Evolutionary conservation across 352 stramenopile genomes (phyloP).

Genomic region (Phytophthora aleatoria): DNA sequence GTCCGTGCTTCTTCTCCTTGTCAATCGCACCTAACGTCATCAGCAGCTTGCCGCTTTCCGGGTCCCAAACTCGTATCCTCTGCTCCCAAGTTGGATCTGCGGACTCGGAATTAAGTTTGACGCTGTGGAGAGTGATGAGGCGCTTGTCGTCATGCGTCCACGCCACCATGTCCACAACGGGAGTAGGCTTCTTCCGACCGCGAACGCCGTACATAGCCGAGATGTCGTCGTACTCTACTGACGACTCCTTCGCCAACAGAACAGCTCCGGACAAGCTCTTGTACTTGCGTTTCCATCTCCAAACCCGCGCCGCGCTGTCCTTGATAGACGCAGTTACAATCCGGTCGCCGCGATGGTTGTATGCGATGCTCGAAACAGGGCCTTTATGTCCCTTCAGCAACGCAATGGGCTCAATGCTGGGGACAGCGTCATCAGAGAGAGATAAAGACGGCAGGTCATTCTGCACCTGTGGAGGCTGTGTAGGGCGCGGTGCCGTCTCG

Average conservation of each 20-base stretch:
- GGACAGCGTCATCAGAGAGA: conserved; percentile 54
- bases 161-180: conserved; percentile 65
- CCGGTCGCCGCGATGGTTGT: conserved; percentile 89
- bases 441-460: conserved; percentile 45
- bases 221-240: conserved; percentile 48
- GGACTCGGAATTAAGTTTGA: conserved; percentile 61
- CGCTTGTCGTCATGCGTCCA: conserved; percentile 70
- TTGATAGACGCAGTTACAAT: conserved; percentile 95
- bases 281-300: conserved; percentile 66
- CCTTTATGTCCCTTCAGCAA: conserved; percentile 89
- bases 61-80: conserved; percentile 72
- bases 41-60: conserved; percentile 50
- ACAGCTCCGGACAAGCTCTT: conserved; percentile 59
- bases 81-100: conserved; percentile 59
- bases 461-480: conserved; percentile 61
- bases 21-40: conserved; percentile 68
- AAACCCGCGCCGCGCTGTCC: conserved; percentile 86
- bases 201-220: conserved; percentile 52
- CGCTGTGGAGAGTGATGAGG: conserved; percentile 71
- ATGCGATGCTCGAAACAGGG: conserved; percentile 94
- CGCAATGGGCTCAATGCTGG: conserved; percentile 60
- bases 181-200: conserved; percentile 43
- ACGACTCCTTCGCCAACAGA: conserved; percentile 49
- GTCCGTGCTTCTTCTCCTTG: conserved; percentile 59
- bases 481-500: conserved; percentile 34